Conservation (phyloP, 2,329 filamentous ascomycete species). For the Diaporthe sp. region DNA sequence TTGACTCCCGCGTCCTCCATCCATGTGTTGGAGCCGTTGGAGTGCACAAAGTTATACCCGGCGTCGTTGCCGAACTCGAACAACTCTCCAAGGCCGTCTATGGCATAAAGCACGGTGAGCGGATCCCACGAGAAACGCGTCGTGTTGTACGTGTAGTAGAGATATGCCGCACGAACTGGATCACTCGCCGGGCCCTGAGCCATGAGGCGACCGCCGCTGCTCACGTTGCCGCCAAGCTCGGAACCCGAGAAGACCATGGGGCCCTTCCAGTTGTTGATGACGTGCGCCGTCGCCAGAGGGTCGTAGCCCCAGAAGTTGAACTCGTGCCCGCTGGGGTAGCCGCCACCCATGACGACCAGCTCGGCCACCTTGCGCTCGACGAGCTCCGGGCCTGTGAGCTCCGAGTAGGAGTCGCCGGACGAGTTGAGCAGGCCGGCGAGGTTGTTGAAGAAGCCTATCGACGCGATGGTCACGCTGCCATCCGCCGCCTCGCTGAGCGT, state of each 20-base stretch:
- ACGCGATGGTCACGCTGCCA: conserved; percentile 56
- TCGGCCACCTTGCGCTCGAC: conserved; percentile 60
- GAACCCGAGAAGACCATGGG: conserved; percentile 57
- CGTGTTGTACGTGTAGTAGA: conserved; percentile 55
- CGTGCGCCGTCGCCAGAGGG: conserved; percentile 54
- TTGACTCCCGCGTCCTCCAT: conserved; percentile 51
- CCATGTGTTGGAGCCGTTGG: conserved; percentile 60
- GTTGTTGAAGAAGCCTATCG: conserved; percentile 61
- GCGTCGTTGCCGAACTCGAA: conserved; percentile 54
- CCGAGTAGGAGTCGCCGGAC: conserved; percentile 54
- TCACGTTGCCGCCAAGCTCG: conserved; percentile 59
- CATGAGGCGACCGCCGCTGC: conserved; percentile 55
- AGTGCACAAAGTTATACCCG: conserved; percentile 57
- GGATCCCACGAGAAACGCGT: conserved; percentile 58
- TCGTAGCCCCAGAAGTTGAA: conserved; percentile 64
- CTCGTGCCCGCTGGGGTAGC: conserved; percentile 60
- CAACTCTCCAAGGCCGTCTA: conserved; percentile 51
- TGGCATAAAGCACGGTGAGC: conserved; percentile 56
- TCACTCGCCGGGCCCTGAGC: conserved; percentile 49
- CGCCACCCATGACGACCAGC: conserved; percentile 66
- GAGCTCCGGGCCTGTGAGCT: conserved; percentile 52
- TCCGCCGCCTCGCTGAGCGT: conserved; percentile 52
- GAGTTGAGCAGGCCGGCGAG: conserved; percentile 62
- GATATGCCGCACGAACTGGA: conserved; percentile 55
- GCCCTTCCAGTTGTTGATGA: conserved; percentile 60